These are phyloP conservation scores for Sclerotinia glacialis DNA, from an alignment of 2,329 filamentous ascomycete species.

Conservation along the genomic window DNA sequence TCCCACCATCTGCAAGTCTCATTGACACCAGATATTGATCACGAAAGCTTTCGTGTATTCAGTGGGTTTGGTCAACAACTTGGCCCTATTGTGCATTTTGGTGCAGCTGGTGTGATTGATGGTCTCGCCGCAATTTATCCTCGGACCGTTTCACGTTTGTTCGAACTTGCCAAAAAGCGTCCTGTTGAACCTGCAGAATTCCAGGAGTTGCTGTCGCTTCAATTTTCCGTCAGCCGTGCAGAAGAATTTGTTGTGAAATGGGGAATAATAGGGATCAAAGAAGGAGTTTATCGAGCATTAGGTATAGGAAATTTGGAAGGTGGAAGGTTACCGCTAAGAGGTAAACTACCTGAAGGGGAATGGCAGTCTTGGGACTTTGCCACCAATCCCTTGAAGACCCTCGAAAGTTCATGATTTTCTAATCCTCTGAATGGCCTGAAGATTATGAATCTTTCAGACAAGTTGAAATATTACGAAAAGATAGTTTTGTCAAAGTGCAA, in stretches of 20 bases:
- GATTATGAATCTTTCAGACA: not conserved
- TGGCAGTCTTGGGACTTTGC: constrained; percentile 39
- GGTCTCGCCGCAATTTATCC: constrained; percentile 64
- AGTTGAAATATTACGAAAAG: not conserved
- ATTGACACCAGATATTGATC: constrained; percentile 56
- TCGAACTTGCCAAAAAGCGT: constrained; percentile 45
- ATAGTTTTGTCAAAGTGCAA: not conserved
- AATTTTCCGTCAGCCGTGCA: constrained; percentile 57
- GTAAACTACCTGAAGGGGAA: constrained; percentile 53
- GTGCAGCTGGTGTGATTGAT: constrained; percentile 51
- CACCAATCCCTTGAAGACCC: not conserved
- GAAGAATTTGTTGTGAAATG: constrained; percentile 58
- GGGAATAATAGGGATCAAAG: constrained; percentile 58
- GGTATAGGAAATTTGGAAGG: constrained; percentile 56
- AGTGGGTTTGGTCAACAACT: constrained; percentile 42
- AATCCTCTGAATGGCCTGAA: no score
- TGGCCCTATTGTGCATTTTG: constrained; percentile 15
- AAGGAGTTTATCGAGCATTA: constrained; percentile 54
- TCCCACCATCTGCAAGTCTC: constrained; percentile 60
- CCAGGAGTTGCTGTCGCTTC: constrained; percentile 47
- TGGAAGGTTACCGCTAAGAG: constrained; percentile 54
- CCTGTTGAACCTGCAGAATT: constrained; percentile 43
- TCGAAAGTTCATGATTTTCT: constrained; percentile 3
- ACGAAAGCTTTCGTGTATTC: constrained; percentile 55
- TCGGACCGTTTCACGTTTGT: constrained; percentile 55